phyloP scores from a whole-genome alignment of 352 stramenopile genomes.

The Blastocystis sp. region DNA sequence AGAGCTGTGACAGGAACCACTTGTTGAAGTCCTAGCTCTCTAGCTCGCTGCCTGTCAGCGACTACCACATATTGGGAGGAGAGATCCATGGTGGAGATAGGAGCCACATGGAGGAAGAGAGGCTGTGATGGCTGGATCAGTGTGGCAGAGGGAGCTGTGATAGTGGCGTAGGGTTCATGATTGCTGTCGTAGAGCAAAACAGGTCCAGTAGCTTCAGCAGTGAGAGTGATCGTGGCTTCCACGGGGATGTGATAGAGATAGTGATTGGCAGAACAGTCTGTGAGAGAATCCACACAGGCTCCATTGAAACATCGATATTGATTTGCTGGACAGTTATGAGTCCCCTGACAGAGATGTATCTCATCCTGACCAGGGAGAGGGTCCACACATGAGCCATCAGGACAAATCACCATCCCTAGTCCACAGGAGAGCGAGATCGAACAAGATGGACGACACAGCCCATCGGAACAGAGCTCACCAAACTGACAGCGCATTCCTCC shows the following conservation, averaged over 20 bases:
- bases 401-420: background rate
- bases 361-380: background rate
- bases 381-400: background rate
- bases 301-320: conserved; percentile 2
- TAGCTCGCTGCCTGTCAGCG: background rate
- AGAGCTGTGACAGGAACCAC: background rate
- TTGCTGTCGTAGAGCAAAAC: conserved; percentile 13
- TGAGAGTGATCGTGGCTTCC: background rate
- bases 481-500: background rate
- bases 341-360: background rate
- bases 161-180: background rate
- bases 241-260: background rate
- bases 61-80: background rate
- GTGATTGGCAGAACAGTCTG: background rate
- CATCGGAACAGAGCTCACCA: conserved; percentile 2
- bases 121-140: background rate
- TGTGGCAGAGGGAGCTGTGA: background rate
- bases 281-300: background rate
- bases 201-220: background rate
- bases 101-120: background rate
- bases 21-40: background rate
- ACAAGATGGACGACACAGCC: background rate
- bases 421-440: background rate
- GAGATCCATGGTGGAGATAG: background rate
- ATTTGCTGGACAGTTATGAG: background rate